Base-by-base conservation (phyloP, 2,329 filamentous ascomycete species). In the Sclerotinia glacialis region DNA sequence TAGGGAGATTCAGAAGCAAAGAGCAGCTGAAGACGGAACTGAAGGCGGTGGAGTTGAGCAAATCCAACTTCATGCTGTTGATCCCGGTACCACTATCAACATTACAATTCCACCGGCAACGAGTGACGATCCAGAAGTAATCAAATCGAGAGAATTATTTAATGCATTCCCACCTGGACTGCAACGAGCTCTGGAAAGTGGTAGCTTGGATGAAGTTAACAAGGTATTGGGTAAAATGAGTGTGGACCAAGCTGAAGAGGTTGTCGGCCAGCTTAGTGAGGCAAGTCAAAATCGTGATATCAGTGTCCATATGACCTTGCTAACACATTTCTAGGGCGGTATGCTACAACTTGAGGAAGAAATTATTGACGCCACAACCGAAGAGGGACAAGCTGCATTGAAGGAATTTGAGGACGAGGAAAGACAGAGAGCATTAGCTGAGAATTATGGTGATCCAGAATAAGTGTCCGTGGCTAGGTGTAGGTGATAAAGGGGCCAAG, bases 51-150 rank as follows among this genome's bases (percentile, higher is more conserved):
- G 89, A 26, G 90, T 96, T 12, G 95, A 99, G 80, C 94, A 97
- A 78, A 99, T 99, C 72, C 96, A 99, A 79, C 84, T 99, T 56
- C 95, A 99, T 77, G 94, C 95, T 18, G 93, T 99, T 14, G 93
- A 97, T 77, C 94, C 94, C 0, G 90, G 90, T 58, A 97, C 94
- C 3, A 89, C 91, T 69, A 97, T 99, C 77, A 91, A 91, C 76
- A 97, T 98, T 78, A 86, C 80, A 65, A 89, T 96, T 49, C 94
- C 95, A 16, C 82, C 89, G 0, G 82, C 83, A 49, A 83, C 86
- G 31, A 90, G 88, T 72, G 83, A 87, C 31, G 87, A 93, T 63
- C 84, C 86, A 1, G 87, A 84, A 64, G 83, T 83, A 64, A 82
- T 88, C 69, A 81, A 83, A 68, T 87, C 87, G 0, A 84, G 94